phyloP scores from a whole-genome alignment of 495 filamentous ascomycete genomes.

The Penicillium pulvis region DNA sequence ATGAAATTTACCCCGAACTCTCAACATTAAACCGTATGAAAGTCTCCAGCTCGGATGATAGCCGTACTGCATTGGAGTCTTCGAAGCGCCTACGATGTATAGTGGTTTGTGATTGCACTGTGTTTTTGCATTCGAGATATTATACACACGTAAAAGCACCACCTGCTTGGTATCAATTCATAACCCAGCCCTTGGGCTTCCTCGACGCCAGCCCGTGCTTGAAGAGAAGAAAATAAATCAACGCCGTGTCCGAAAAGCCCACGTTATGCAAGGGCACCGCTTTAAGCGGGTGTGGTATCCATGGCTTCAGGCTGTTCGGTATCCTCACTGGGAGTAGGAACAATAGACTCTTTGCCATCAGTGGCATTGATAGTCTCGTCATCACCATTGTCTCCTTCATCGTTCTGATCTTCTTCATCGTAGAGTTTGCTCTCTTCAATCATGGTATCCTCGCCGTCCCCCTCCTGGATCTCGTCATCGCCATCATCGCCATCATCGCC shows the following conservation, averaged over 20 bases:
- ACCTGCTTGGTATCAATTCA: slow-evolving; percentile 4
- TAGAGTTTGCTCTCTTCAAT: slow-evolving; percentile 6
- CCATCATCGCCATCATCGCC: slow-evolving; percentile 14
- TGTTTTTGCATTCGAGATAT: not conserved
- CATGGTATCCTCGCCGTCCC: slow-evolving; percentile 20
- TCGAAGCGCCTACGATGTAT: not conserved
- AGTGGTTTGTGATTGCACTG: not conserved
- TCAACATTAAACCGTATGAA: no score
- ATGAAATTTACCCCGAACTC: no score
- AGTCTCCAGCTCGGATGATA: no score
- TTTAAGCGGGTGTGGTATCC: slow-evolving; percentile 20
- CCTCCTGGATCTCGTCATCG: slow-evolving; percentile 27
- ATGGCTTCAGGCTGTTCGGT: slow-evolving; percentile 19
- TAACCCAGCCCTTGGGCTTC: not conserved
- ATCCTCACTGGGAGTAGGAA: slow-evolving; percentile 11
- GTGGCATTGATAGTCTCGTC: slow-evolving; percentile 16
- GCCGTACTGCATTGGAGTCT: not conserved
- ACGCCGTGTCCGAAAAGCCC: not conserved
- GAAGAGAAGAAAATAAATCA: not conserved
- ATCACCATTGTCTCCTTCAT: slow-evolving; percentile 14
- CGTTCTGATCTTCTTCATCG: slow-evolving; percentile 15
- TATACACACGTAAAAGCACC: not conserved
- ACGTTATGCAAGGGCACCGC: not conserved
- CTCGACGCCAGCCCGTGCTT: not conserved
- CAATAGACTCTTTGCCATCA: slow-evolving; percentile 18